phyloP scores from a whole-genome alignment of 148 eudicot species.

The Rhododendron kiyosumense region DNA sequence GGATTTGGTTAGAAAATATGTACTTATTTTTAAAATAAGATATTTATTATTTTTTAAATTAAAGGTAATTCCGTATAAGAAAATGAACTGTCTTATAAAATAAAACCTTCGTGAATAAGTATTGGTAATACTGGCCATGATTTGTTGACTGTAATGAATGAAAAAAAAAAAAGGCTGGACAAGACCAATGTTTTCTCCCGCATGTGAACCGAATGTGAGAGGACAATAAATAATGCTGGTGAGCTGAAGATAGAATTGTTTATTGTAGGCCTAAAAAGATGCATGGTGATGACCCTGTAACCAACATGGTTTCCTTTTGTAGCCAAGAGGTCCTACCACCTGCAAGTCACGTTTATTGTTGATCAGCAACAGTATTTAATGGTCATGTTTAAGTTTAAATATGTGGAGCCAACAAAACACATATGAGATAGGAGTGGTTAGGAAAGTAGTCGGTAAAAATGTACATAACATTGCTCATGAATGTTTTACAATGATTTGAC shows the following conservation, averaged over 20 bases:
- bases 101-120: too few species aligned
- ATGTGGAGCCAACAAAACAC: too few species aligned
- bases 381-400: background rate
- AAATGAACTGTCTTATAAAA: too few species aligned
- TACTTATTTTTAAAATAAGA: too few species aligned
- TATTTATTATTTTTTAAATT: too few species aligned
- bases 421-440: too few species aligned
- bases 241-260: background rate
- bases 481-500: too few species aligned
- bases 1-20: background rate
- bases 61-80: fast-evolving
- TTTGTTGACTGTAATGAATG: too few species aligned
- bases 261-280: background rate
- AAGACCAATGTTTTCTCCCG: background rate
- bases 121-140: background rate
- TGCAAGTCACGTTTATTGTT: background rate
- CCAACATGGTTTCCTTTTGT: too few species aligned
- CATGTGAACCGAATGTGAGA: background rate
- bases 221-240: background rate
- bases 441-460: fast-evolving
- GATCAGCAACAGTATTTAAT: background rate
- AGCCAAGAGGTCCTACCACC: background rate
- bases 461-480: too few species aligned
- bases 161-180: background rate
- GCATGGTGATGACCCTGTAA: background rate